Evolutionary conservation across 2,329 filamentous ascomycete genomes (phyloP).

Genomic region (Nakataea oryzae): DNA sequence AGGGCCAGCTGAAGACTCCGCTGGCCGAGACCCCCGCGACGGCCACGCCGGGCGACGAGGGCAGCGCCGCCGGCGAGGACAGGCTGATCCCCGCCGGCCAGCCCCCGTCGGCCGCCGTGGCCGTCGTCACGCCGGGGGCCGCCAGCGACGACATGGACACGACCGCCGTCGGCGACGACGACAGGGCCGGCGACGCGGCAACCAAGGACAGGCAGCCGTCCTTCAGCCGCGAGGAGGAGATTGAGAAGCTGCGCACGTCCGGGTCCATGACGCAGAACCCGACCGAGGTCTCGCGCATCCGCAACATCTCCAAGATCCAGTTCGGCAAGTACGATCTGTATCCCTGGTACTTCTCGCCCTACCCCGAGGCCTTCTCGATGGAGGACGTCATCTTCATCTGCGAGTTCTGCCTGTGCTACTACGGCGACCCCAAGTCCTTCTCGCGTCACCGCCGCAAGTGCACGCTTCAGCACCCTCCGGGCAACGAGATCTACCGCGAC

Average conservation of each 20-base stretch:
- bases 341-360: slow-evolving; percentile 98
- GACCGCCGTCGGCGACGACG: slow-evolving; percentile 34
- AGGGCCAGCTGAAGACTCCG: slow-evolving; percentile 13
- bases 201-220: slow-evolving; percentile 34
- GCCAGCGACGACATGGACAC: slow-evolving; percentile 37
- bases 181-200: slow-evolving; percentile 15
- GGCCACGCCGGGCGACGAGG: slow-evolving; percentile 28
- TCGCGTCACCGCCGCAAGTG: slow-evolving; percentile 82
- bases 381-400: slow-evolving; percentile 91
- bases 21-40: slow-evolving; percentile 6
- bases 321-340: slow-evolving; percentile 89
- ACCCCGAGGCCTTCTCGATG: slow-evolving; percentile 79
- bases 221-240: slow-evolving; percentile 80
- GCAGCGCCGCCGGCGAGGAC: slow-evolving; percentile 33
- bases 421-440: slow-evolving; percentile 73
- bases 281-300: slow-evolving; percentile 88
- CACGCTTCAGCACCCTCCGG: slow-evolving; percentile 81
- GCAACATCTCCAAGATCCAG: slow-evolving; percentile 88
- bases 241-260: slow-evolving; percentile 87
- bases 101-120: slow-evolving; percentile 21
- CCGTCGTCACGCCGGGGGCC: slow-evolving; percentile 33
- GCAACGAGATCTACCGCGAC: slow-evolving; percentile 97
- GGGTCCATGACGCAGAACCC: slow-evolving; percentile 99
- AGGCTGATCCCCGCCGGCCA: slow-evolving; percentile 34
- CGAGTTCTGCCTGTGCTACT: slow-evolving; percentile 94